Evolutionary conservation across 2,329 filamentous ascomycete species (phyloP), one percentile per base, ranked within the genome.

Genomic region (Oidium heveae): DNA sequence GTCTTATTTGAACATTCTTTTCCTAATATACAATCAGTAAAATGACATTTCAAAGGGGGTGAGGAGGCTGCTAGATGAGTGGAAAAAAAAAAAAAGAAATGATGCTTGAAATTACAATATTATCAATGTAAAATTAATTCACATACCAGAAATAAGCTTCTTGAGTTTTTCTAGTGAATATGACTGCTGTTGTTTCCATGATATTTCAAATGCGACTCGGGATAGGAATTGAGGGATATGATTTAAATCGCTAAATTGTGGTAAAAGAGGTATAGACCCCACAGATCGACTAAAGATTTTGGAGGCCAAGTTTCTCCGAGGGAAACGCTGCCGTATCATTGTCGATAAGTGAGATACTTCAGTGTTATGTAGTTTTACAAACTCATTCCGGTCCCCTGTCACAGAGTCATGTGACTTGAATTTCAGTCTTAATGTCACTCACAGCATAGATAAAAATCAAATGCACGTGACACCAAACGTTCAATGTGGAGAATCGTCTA

Each of bases 111-210:
- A 9, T 41, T 20, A 41, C 2, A 22, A 18, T 39, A 5, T 12
- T 8, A 33, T 10, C 10, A 32, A 34, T 2, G 28, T 12, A 13
- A 43, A 43, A 13, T 53, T 20, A 5, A 15, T 5, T n/a, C 24
- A 69, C 73, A 60, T 74, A 87, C 88, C 87, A 59, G 74, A 77
- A 58, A 77, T 82, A 63, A 84, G 67, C 56, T 72, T 68, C 68
- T 93, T 93, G 66, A 96, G 74, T 68, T 83, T 84, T 58, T 86
- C 72, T 54, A 88, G 67, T 63, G 89, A 73, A 60, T 82, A 69
- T 39, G 70, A 65, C 73, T 94, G 87, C 70, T 95, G 94, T 64
- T 87, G 73, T 36, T 75, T 81, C 80, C 86, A 98, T 52, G 87
- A 80, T 55, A 85, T 74, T 55, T 82, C 70, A 68, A 84, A 93